Base-by-base conservation (phyloP, 2,329 filamentous ascomycete species). In the Parastagonospora avenae region DNA sequence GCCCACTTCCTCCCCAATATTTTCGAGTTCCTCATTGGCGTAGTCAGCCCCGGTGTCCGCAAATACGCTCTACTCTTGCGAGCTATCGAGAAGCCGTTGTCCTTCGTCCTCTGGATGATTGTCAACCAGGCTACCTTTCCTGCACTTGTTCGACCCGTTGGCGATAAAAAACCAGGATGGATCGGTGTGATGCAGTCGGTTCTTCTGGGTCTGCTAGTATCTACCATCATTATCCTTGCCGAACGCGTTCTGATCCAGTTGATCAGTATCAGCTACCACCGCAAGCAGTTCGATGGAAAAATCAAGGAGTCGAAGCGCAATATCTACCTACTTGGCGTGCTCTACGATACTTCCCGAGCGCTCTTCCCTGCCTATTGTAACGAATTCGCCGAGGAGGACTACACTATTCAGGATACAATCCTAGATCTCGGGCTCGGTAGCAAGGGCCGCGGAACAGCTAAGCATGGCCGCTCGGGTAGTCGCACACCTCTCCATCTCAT, bases 261-360 rank as follows among this genome's bases (percentile, higher is more conserved):
- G 53, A 92, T 94, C 70, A 90, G 88, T 67, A 89, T 94, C 71
- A 88, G 88, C 54, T 94, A 94, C 71, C 90, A 94, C 72, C 87
- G 91, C 66, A 86, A 91, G 60, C 92, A 91, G 40, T 94, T 94
- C 73, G 86, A 89, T 63, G 84, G 85, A 27, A 82, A 82, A 67
- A 97, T 99, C 79, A 90, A 91, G 73, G 87, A 91, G 36, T 96
- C 92, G 19, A 97, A 99, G 79, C 88, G 85, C 49, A 90, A 93
- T 60, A 84, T 97, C 41, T 83, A 85, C 67, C 83, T 97, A 2
- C 80, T 99, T 2, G 87, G 90, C 14, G 78, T 94, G 28, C 85
- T 99, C 48, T 97, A 95, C 72, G 92, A 97, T 59, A 92, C 92
- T 15, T 97, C 93, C 2, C 84, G 92, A 46, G 82, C 86, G 4